These are phyloP conservation scores for Chalciporus pseudorubinellus DNA, from an alignment of 768 basidiomycete species.

Conservation along the genomic window DNA sequence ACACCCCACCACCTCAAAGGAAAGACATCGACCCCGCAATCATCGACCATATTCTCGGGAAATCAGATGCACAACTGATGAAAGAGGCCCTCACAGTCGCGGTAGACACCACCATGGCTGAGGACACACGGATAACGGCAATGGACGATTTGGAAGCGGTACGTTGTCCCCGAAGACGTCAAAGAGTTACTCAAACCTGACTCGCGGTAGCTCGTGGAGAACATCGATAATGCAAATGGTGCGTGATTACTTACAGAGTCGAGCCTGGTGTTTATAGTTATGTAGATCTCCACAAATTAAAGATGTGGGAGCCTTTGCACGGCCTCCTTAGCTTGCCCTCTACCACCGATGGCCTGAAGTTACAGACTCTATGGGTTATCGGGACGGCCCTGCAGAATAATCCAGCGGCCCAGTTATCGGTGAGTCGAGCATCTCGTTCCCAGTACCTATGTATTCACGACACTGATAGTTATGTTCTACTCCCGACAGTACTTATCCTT, in stretches of 20 bases:
- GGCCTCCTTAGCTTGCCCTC: constrained; percentile 52
- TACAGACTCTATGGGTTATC: constrained; percentile 78
- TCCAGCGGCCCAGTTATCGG: constrained; percentile 74
- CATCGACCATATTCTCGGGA: constrained; percentile 83
- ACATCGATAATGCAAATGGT: constrained; percentile 90
- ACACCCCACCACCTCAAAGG: constrained; percentile 34
- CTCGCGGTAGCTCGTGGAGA: constrained; percentile 66
- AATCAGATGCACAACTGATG: constrained; percentile 79
- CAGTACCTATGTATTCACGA: not conserved
- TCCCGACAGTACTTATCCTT: constrained; percentile 53
- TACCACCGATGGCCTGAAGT: constrained; percentile 58
- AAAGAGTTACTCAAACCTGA: constrained; percentile 3
- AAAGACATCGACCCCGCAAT: constrained; percentile 70
- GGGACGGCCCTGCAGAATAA: constrained; percentile 92
- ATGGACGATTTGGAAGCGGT: constrained; percentile 90
- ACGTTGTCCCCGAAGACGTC: constrained; percentile 16
- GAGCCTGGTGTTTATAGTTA: not conserved
- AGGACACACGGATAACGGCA: constrained; percentile 62
- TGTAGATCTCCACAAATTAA: constrained; percentile 69
- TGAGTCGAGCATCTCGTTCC: constrained; percentile 35
- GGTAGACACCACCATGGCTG: constrained; percentile 49
- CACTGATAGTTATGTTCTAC: constrained; percentile 1
- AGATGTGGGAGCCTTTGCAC: constrained; percentile 79
- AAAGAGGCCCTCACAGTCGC: constrained; percentile 72
- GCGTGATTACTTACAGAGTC: not conserved